Evolutionary conservation across 371 early-diverging fungal species (phyloP), one percentile per base, ranked within the genome.

Genomic region (Batkoa obscura): DNA sequence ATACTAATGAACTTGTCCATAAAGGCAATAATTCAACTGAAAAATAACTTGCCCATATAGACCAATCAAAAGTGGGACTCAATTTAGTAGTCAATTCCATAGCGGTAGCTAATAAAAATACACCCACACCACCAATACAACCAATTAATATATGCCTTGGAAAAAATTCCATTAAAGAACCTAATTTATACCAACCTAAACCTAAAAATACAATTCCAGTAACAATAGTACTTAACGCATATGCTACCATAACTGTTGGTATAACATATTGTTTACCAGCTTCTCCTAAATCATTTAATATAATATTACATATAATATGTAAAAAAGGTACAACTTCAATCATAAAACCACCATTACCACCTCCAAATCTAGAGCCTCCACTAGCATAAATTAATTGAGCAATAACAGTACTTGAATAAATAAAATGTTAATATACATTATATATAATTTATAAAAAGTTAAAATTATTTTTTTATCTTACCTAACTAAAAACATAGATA

Each of bases 111-210:
- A 94, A 59, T 61, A 96, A 65, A 67, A 96, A 96, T 75, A 88
- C 86, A 34, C 95, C 94, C 2, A 91, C 89, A 37, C 93, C 93
- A 48, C 86, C 96, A 53, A 95, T 95, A 59, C 89, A 90, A 12
- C 94, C 96, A 12, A 95, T 88, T 4, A 95, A 72, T 47, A 95
- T 90, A 58, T 92, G 94, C 2, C 96, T 74, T 3, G 96, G 96
- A 64, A 96, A 96, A 69, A 93, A 94, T 37, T 81, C 86, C 17
- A 89, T 82, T 45, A 89, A 59, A 1, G 79, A 75, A 3, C 88
- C 89, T 37, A 87, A 69, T 57, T 81, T 79, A 56, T 91, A 80
- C 43, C 75, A 72, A 13, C 94, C 96, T 2, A 95, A 68, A n/a
- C 84, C 57, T 58, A 88, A 72, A 60, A 96, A 96, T 10, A 80